Evolutionary conservation across 441 rosid species (phyloP), one percentile per base, ranked within the genome.

Genomic region (California macrophylla): DNA sequence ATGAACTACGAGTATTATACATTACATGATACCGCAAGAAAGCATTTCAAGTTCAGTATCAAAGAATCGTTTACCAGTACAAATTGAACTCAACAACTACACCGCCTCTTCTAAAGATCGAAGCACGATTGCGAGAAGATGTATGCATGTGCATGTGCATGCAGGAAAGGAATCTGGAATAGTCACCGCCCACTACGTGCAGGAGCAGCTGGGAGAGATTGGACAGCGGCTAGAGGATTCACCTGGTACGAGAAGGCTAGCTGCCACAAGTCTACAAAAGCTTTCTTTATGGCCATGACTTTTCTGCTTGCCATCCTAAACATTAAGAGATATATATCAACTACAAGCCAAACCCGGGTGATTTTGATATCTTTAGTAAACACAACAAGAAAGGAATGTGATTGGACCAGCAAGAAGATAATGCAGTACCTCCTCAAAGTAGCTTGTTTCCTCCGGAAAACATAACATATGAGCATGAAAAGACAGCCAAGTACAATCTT

Each of bases 171-270:
- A 47, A 15, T 18, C 50, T 1, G 25, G 10, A 56, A 20, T 73
- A 64, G 34, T 82, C 73, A 78, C 66, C 75, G 71, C 12, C 75
- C 73, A 18, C 77, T 66, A 16, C 67, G 45, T 36, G 86, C 38
- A 40, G 84, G 56, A 28, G 69, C 75, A 66, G 69, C 75, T 64
- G 62, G 85, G 67, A 89, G 82, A 76, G 97, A 82, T 69, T 88
- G 96, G 75, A 90, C 85, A 26, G 89, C 95, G 54, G 95, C 97
- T 62, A 91, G 85, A 66, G 97, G 97, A 62, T 91, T 94, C 69
- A 90, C 90, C 71, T 94, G 96, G 82, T 86, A 90, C 9, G 97
- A 87, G 78, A 94, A 91, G 67, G 94, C 87, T 29, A 91, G 97
- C 77, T 79, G 85, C 97, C 97, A 94, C 64, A 94, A 84, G 73